Evolutionary conservation across 805 yeast species (phyloP), one percentile per base, ranked within the genome.

Genomic region (Teunomyces lycoperdinae): DNA sequence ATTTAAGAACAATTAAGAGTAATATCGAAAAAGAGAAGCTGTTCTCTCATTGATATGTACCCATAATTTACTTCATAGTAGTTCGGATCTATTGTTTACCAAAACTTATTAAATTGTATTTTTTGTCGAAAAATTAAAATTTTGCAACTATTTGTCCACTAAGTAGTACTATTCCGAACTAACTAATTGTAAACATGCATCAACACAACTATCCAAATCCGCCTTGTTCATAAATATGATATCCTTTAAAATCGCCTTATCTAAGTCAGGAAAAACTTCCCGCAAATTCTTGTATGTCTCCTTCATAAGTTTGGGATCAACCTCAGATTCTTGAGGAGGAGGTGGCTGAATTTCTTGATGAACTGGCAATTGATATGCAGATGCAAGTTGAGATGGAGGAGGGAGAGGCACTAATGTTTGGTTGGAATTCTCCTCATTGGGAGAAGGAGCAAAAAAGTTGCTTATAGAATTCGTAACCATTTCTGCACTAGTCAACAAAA

Each of bases 221-320:
- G 85, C 85, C 51, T 79, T 75, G 60, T 84, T 86, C 63, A 84
- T 80, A 2, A 69, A 66, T 29, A 89, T 76, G 3, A 89, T 83
- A 60, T 89, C 96, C 47, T 76, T 78, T 43, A 90, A 74, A 1
- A 90, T 68, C 0, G 80, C 87, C 43, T 70, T 68, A 55, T 89
- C 96, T 50, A 89, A 69, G 40, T 71, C 73, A 0, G 96, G 95
- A 63, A 90, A 89, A 81, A 90, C 86, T 42, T 81, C 82, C 27
- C 68, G 67, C 46, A 89, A 70, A 2, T 79, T 78, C 1, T 66
- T 67, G 20, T 77, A 70, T 2, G 82, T 26, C 67, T 62, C 47
- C 56, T 49, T 50, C 41, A 50, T 32, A 9, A 32, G 43, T 32
- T 26, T 52, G 13, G 48, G 43, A 13, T 47, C 49, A 13, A 51